These are phyloP conservation scores for Kluyveromyces siamensis DNA, from an alignment of 805 yeast species.

Conservation along the genomic window DNA sequence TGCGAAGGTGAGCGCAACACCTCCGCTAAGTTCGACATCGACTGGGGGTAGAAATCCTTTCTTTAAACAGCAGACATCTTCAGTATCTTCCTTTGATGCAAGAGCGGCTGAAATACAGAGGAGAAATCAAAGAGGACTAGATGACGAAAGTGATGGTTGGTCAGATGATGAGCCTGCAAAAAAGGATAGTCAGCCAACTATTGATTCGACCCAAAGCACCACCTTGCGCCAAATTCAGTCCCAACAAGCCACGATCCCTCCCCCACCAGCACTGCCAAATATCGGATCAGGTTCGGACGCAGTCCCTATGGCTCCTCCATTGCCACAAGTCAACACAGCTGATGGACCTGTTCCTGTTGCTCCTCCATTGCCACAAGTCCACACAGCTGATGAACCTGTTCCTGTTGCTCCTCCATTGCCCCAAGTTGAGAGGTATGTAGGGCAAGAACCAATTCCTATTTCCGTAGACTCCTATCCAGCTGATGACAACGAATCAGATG, in stretches of 20 bases:
- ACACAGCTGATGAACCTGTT: slow-evolving; percentile 12
- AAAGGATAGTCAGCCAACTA: slow-evolving; percentile 9
- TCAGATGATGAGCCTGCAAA: slow-evolving; percentile 29
- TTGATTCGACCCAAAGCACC: slow-evolving; percentile 12
- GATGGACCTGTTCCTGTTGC: slow-evolving; percentile 6
- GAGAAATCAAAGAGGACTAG: slow-evolving; percentile 52
- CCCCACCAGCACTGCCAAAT: slow-evolving; percentile 14
- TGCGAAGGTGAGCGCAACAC: neutral
- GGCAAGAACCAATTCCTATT: slow-evolving; percentile 3
- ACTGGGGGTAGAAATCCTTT: slow-evolving; percentile 40
- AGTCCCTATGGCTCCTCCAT: slow-evolving; percentile 11
- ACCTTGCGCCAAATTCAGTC: slow-evolving; percentile 8
- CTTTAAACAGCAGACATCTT: slow-evolving; percentile 38
- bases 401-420: slow-evolving; percentile 24
- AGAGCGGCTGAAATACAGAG: slow-evolving; percentile 62
- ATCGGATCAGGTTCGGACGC: slow-evolving; percentile 4
- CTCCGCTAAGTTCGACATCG: slow-evolving; percentile 5
- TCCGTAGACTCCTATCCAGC: neutral
- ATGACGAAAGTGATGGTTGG: slow-evolving; percentile 29
- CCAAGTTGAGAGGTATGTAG: slow-evolving; percentile 6
- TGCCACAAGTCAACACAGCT: slow-evolving; percentile 4
- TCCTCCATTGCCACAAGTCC: slow-evolving; percentile 6
- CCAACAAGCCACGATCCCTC: slow-evolving; percentile 20
- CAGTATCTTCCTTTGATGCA: slow-evolving; percentile 37
- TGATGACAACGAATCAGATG: slow-evolving; percentile 19